Evolutionary conservation across 208 protist species (phyloP).

Genomic region (Tetramitus jugosus): DNA sequence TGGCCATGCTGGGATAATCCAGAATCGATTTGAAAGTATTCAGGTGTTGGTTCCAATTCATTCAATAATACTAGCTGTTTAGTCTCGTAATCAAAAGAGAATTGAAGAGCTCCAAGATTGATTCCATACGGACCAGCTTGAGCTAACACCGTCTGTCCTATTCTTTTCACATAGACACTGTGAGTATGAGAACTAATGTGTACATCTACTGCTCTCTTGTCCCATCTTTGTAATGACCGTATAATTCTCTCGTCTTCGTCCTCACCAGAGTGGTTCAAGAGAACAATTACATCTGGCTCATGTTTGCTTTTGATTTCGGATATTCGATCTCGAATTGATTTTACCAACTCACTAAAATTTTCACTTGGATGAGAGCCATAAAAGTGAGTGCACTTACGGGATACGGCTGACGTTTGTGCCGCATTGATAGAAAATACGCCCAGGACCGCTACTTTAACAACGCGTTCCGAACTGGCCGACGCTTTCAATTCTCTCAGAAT

Average conservation of each 20-base stretch:
- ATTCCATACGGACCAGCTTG: not conserved
- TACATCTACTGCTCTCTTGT: not conserved
- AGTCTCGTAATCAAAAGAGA: not conserved
- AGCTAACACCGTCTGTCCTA: not conserved
- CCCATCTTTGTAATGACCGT: not conserved
- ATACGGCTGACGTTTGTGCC: not conserved
- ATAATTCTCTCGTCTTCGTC: not conserved
- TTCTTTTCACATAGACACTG: not conserved
- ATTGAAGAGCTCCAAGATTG: not conserved
- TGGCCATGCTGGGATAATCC: too few species aligned
- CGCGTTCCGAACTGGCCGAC: not conserved
- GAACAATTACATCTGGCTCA: not conserved
- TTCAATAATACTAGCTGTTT: too few species aligned
- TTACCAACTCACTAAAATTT: not conserved
- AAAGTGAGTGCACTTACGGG: not conserved
- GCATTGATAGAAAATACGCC: not conserved
- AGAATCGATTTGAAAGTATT: too few species aligned
- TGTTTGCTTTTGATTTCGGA: not conserved
- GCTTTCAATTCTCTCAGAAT: not conserved
- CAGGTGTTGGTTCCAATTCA: too few species aligned
- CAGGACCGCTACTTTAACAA: not conserved
- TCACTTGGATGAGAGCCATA: not conserved
- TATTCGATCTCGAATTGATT: not conserved
- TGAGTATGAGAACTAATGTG: not conserved
- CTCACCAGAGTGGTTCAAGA: not conserved